Evolutionary conservation across 345 rosid species (phyloP).

Genomic region (Sisymbrium irio): DNA sequence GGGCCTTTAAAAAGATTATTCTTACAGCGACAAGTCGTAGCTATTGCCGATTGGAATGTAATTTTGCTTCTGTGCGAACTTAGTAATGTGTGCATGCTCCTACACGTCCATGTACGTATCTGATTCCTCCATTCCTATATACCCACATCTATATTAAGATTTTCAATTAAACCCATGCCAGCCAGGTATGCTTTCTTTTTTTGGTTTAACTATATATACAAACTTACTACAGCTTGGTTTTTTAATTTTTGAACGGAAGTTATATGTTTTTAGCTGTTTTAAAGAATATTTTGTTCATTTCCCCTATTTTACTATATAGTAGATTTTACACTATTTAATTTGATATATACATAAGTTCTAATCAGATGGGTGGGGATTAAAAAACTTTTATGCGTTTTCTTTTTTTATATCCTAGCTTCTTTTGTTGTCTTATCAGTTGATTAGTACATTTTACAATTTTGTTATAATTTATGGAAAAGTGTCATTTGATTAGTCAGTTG

Average conservation of each 20-base stretch:
- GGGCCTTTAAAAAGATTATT: conserved; percentile 35
- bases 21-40: conserved; percentile 37
- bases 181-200: neutral
- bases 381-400: conserved; percentile 8
- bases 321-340: neutral
- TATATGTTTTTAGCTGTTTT: neutral
- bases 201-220: neutral
- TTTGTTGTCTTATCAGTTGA: conserved; percentile 24
- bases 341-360: neutral
- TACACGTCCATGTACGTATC: conserved; percentile 36
- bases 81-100: conserved; percentile 30
- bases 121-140: conserved; percentile 29
- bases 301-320: neutral
- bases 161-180: neutral
- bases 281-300: neutral
- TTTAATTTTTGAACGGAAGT: neutral
- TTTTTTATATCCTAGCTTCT: conserved; percentile 1
- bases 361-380: neutral
- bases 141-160: neutral
- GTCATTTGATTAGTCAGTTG: conserved; percentile 12
- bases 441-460: neutral
- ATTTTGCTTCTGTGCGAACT: conserved; percentile 26
- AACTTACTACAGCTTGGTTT: neutral
- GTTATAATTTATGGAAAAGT: too few species aligned
- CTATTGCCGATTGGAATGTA: conserved; percentile 30